Percentiles rank a stretch among this genome's conserved stretches.
These are phyloP conservation scores for Calonectria fujianensis DNA, from an alignment of 2,329 filamentous ascomycete genomes.

Conservation along the genomic window DNA sequence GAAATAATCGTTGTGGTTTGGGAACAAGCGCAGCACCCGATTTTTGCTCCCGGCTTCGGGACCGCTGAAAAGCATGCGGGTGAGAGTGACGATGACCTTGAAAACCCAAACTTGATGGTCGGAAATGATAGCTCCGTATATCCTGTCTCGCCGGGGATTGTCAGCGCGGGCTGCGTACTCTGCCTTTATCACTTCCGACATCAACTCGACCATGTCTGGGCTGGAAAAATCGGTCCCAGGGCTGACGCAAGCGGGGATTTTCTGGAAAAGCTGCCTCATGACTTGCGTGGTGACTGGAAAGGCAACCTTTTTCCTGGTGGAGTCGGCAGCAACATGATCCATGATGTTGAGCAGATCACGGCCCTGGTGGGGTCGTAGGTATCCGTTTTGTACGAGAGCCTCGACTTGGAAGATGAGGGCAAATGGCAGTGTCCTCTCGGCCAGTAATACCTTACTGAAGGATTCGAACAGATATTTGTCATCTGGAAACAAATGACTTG, in stretches of 20 bases:
- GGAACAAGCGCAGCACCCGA: slow-evolving; percentile 80
- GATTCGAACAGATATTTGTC: slow-evolving; percentile 47
- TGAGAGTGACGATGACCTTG: slow-evolving; percentile 76
- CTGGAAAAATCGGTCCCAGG: slow-evolving; percentile 67
- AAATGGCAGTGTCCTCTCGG: slow-evolving; percentile 63
- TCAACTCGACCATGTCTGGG: slow-evolving; percentile 64
- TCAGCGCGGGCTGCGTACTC: slow-evolving; percentile 62
- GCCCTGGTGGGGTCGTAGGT: slow-evolving; percentile 74
- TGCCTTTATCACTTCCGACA: slow-evolving; percentile 61
- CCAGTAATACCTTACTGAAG: slow-evolving; percentile 54
- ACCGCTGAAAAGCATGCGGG: slow-evolving; percentile 73
- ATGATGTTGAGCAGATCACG: slow-evolving; percentile 67
- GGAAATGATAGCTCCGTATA: slow-evolving; percentile 55
- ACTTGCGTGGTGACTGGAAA: slow-evolving; percentile 70
- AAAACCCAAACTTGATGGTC: slow-evolving; percentile 71
- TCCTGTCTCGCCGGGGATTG: slow-evolving; percentile 48
- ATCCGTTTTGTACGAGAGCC: slow-evolving; percentile 77
- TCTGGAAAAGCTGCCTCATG: slow-evolving; percentile 70
- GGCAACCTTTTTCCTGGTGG: slow-evolving; percentile 48
- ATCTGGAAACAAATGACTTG: slow-evolving; percentile 16
- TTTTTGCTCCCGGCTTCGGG: slow-evolving; percentile 82
- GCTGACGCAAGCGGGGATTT: slow-evolving; percentile 71
- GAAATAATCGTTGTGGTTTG: slow-evolving; percentile 76
- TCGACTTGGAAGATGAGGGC: slow-evolving; percentile 77
- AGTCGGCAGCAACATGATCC: slow-evolving; percentile 53